Evolutionary conservation across 2,329 filamentous ascomycete species (phyloP).

Genomic region (Stromatinia cepivora): DNA sequence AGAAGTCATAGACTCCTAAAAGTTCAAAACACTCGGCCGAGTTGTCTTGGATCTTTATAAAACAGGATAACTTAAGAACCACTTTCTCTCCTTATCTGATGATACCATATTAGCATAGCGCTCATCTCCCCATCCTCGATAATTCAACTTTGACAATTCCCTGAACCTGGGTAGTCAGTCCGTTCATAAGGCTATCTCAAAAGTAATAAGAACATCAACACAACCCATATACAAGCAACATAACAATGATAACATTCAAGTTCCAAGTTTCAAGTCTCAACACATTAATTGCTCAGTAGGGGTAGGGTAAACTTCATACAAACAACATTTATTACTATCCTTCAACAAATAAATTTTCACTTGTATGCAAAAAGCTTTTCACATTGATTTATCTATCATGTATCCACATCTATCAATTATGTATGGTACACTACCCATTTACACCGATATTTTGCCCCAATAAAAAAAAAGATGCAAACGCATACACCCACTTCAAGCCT

Average conservation of each 20-base stretch:
- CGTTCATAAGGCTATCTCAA: neutral
- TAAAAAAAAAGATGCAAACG: slow-evolving; percentile 25
- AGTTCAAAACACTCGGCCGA: neutral
- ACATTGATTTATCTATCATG: slow-evolving; percentile 16
- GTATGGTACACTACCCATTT: slow-evolving; percentile 18
- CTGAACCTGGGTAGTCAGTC: slow-evolving; percentile 2
- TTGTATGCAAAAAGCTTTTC: neutral
- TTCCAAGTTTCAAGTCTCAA: neutral
- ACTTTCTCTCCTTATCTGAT: slow-evolving; percentile 4
- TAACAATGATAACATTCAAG: no score
- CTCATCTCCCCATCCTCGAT: neutral
- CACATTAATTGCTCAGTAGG: neutral
- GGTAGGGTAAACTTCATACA: neutral
- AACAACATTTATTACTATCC: neutral
- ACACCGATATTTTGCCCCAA: slow-evolving; percentile 26
- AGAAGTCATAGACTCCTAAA: neutral
- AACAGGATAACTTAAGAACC: neutral
- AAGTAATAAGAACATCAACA: neutral
- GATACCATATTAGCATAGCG: neutral
- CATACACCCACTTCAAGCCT: slow-evolving; percentile 21
- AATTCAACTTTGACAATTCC: no score
- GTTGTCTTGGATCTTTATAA: slow-evolving; percentile 18
- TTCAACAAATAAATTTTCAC: neutral
- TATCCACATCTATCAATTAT: slow-evolving; percentile 16
- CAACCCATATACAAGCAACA: neutral